Evolutionary conservation across 2,329 filamentous ascomycete genomes (phyloP).

Genomic region (Trichoderma hamatum): DNA sequence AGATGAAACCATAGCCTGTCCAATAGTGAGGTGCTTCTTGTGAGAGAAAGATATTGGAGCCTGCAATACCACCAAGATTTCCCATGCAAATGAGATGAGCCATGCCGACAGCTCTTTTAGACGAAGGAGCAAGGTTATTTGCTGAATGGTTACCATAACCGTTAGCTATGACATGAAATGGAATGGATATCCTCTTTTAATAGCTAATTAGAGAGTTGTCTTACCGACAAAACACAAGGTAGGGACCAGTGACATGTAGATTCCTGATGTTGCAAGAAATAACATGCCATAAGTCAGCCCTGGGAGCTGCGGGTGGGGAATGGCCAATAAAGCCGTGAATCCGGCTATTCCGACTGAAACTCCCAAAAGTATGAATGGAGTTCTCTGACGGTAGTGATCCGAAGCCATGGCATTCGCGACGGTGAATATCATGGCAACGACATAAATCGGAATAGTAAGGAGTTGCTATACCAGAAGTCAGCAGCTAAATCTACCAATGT

Average conservation of each 20-base stretch:
- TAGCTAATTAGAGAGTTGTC: not conserved
- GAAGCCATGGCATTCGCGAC: not conserved
- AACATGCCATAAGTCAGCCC: not conserved
- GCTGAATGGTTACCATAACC: not conserved
- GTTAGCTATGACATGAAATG: not conserved
- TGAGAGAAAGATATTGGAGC: constrained; percentile 4
- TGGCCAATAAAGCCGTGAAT: not conserved
- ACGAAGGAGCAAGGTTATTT: not conserved
- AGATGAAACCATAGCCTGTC: constrained; percentile 5
- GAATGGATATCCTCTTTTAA: not conserved
- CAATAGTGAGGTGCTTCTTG: constrained; percentile 3
- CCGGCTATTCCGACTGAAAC: not conserved
- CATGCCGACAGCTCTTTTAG: not conserved
- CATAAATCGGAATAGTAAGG: constrained; percentile 17
- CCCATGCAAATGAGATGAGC: constrained; percentile 6
- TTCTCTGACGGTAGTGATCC: constrained; percentile 4
- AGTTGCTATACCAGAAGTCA: constrained; percentile 3
- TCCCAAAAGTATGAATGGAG: constrained; percentile 1
- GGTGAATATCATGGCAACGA: constrained; percentile 9
- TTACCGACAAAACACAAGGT: not conserved
- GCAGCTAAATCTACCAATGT: not conserved
- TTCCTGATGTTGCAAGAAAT: not conserved
- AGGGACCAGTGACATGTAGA: not conserved
- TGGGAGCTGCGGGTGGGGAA: not conserved
- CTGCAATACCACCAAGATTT: constrained; percentile 2